phyloP scores from a whole-genome alignment of 2,329 filamentous ascomycete genomes.

The Verticillium dahliae region DNA sequence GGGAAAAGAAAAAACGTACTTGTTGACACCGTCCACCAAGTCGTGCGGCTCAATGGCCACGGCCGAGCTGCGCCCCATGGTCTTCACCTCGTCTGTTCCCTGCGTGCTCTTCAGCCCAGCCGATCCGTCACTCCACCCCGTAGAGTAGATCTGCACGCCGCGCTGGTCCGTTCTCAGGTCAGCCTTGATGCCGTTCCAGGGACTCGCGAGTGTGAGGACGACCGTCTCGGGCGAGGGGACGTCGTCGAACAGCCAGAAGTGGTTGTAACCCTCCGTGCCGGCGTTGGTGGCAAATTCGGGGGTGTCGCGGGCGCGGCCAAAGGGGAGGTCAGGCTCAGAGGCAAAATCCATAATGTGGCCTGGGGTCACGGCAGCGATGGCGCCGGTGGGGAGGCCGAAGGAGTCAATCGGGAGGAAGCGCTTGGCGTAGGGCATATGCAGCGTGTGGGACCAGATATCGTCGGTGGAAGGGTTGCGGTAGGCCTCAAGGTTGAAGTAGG shows the following conservation, averaged over 20 bases:
- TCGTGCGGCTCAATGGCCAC: constrained; percentile 72
- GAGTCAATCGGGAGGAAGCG: constrained; percentile 51
- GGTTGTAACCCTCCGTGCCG: constrained; percentile 62
- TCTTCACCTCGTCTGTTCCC: constrained; percentile 36
- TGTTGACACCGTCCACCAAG: constrained; percentile 72
- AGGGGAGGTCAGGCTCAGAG: constrained; percentile 47
- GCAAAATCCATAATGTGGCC: constrained; percentile 57
- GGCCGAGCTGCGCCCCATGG: constrained; percentile 57
- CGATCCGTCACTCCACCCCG: constrained; percentile 46
- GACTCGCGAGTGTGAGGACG: constrained; percentile 51
- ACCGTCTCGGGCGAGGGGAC: constrained; percentile 26
- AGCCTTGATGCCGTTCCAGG: constrained; percentile 61
- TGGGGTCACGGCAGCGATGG: constrained; percentile 50
- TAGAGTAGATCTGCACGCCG: constrained; percentile 66
- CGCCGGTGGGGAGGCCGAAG: constrained; percentile 52
- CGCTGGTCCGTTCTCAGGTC: constrained; percentile 66
- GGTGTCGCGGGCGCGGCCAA: constrained; percentile 54
- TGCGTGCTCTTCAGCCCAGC: constrained; percentile 53
- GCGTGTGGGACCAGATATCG: constrained; percentile 53
- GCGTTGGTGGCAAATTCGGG: constrained; percentile 57
- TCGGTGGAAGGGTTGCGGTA: constrained; percentile 51
- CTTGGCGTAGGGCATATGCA: constrained; percentile 56
- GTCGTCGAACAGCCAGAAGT: constrained; percentile 41
- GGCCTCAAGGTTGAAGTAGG: constrained; percentile 64
- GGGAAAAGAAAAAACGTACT: constrained; percentile 29